Conservation (phyloP, 805 yeast species). For the Yamadazyma endophytica region DNA sequence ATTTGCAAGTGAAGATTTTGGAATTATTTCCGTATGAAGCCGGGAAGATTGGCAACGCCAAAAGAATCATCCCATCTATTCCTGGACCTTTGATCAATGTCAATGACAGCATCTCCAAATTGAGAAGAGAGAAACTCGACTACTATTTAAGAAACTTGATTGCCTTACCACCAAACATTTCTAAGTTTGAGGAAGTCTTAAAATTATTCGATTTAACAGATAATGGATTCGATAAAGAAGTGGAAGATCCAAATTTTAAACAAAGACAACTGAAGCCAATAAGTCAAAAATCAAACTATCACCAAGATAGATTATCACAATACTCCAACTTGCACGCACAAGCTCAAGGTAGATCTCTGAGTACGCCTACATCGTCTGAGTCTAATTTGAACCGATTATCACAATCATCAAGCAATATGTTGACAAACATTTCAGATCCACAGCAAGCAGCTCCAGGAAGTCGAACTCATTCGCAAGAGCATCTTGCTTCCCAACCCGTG, state of each 20-base stretch:
- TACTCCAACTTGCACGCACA: slow-evolving; percentile 34
- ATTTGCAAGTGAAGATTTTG: slow-evolving; percentile 78
- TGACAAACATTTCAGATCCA: slow-evolving; percentile 7
- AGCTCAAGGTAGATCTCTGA: slow-evolving; percentile 15
- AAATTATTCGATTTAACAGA: slow-evolving; percentile 64
- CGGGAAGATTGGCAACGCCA: slow-evolving; percentile 72
- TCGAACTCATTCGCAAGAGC: slow-evolving; percentile 5
- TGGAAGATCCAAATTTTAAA: slow-evolving; percentile 13
- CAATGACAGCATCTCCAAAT: slow-evolving; percentile 62
- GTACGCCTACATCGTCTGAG: slow-evolving; percentile 23
- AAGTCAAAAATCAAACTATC: slow-evolving; percentile 39
- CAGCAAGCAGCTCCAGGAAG: slow-evolving; percentile 10
- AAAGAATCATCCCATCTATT: slow-evolving; percentile 83
- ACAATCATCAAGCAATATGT: slow-evolving; percentile 6
- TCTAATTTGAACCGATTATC: slow-evolving; percentile 14
- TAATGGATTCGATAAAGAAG: slow-evolving; percentile 58
- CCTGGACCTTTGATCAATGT: slow-evolving; percentile 96
- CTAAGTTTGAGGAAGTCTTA: slow-evolving; percentile 64
- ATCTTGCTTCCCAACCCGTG: slow-evolving; percentile 1
- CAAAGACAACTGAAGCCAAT: slow-evolving; percentile 31
- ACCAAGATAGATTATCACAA: slow-evolving; percentile 50
- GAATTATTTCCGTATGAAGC: slow-evolving; percentile 90
- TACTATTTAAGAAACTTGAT: slow-evolving; percentile 54
- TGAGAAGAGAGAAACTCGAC: slow-evolving; percentile 52
- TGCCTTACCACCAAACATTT: slow-evolving; percentile 70